phyloP scores from a whole-genome alignment of 148 eudicot species.

The Nepenthes mirabilis region DNA sequence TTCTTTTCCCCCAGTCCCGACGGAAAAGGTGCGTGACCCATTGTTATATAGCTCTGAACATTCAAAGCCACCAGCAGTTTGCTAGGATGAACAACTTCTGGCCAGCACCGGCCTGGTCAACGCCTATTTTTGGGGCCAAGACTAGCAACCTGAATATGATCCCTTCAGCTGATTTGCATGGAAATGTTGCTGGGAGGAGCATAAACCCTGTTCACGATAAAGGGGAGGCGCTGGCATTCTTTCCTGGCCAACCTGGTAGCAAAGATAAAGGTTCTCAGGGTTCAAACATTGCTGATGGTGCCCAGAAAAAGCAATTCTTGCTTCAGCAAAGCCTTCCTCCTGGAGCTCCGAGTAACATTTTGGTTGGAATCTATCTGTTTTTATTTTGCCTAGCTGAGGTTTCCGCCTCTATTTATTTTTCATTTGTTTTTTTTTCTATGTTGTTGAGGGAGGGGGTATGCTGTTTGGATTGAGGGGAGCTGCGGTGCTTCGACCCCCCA shows the following conservation, averaged over 20 bases:
- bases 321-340: slow-evolving; percentile 71
- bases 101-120: slow-evolving; percentile 51
- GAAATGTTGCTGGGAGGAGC: slow-evolving; percentile 28
- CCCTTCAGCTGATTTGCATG: slow-evolving; percentile 57
- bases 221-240: slow-evolving; percentile 36
- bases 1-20: slow-evolving; percentile 53
- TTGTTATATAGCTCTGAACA: slow-evolving; percentile 66
- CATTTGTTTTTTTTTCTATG: too few species aligned
- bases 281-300: slow-evolving; percentile 32
- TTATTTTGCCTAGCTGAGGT: too few species aligned
- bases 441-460: too few species aligned
- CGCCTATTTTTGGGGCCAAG: slow-evolving; percentile 63
- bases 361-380: slow-evolving; percentile 27
- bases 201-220: slow-evolving; percentile 41
- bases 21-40: slow-evolving; percentile 85
- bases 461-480: too few species aligned
- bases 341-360: slow-evolving; percentile 48
- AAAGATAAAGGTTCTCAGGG: slow-evolving; percentile 55
- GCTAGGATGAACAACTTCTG: slow-evolving; percentile 76
- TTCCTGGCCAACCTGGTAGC: slow-evolving; percentile 40
- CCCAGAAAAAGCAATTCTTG: slow-evolving; percentile 67
- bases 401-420: too few species aligned
- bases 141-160: slow-evolving; percentile 50
- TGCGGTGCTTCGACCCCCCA: too few species aligned
- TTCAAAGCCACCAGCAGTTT: slow-evolving; percentile 57